phyloP scores from a whole-genome alignment of 768 basidiomycete species.

The Heimioporus sp. region DNA sequence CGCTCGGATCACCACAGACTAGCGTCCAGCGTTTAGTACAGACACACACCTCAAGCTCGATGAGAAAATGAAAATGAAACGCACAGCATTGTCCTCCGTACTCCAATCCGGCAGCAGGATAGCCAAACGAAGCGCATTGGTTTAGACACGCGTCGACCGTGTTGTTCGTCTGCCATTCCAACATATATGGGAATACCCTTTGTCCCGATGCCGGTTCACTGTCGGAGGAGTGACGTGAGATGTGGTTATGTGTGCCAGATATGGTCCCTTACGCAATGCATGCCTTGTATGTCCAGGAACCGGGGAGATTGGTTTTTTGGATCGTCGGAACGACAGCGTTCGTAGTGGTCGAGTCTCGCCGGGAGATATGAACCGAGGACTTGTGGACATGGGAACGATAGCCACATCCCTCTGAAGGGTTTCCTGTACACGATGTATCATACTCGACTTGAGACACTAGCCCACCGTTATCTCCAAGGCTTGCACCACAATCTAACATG shows the following conservation, averaged over 20 bases:
- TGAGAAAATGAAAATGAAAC: slow-evolving; percentile 22
- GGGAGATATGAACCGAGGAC: too few relatives aligned
- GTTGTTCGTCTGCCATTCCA: slow-evolving; percentile 59
- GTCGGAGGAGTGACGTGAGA: not conserved
- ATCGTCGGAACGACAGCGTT: slow-evolving; percentile 43
- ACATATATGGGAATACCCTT: slow-evolving; percentile 59
- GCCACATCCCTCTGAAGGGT: slow-evolving; percentile 58
- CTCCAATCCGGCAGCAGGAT: slow-evolving; percentile 67
- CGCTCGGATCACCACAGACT: slow-evolving; percentile 71
- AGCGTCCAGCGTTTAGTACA: not conserved
- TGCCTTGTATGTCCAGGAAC: slow-evolving; percentile 63
- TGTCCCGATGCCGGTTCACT: slow-evolving; percentile 47
- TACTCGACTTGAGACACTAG: slow-evolving; percentile 52
- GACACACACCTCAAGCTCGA: not conserved
- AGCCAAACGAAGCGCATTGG: slow-evolving; percentile 72
- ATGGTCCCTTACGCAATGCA: slow-evolving; percentile 56
- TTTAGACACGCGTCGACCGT: slow-evolving; percentile 61
- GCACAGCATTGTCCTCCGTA: slow-evolving; percentile 73
- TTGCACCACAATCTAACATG: slow-evolving; percentile 29
- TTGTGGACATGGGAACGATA: slow-evolving; percentile 47
- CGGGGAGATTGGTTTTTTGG: slow-evolving; percentile 57
- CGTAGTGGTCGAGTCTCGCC: too few relatives aligned
- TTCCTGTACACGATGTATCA: slow-evolving; percentile 30
- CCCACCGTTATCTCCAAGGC: slow-evolving; percentile 13
- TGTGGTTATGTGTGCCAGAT: not conserved